These are phyloP conservation scores for Didymella pinodella DNA, from an alignment of 2,329 filamentous ascomycete genomes.

Conservation along the genomic window DNA sequence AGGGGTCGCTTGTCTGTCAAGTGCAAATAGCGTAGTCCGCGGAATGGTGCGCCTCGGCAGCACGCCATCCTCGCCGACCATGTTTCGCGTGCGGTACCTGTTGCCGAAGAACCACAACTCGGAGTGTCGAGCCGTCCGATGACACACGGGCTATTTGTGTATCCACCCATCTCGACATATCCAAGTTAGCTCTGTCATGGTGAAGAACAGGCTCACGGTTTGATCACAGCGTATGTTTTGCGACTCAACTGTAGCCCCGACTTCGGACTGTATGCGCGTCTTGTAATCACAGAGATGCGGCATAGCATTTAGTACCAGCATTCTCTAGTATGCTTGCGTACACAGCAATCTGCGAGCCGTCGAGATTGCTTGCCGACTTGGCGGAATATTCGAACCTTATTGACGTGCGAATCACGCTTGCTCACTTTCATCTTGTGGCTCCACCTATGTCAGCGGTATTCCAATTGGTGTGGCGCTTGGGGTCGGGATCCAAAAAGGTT, in stretches of 20 bases:
- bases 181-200: background rate
- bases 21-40: background rate
- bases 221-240: background rate
- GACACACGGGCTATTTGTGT: constrained; percentile 2
- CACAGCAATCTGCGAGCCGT: constrained; percentile 3
- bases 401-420: constrained; percentile 11
- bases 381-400: constrained; percentile 15
- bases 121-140: constrained; percentile 9
- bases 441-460: constrained; percentile 14
- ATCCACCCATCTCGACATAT: constrained; percentile 1
- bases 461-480: constrained; percentile 17
- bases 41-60: constrained; percentile 6
- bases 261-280: background rate
- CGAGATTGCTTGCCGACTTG: background rate
- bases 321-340: background rate
- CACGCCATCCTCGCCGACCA: constrained; percentile 14
- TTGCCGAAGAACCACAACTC: constrained; percentile 14
- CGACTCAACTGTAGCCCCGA: background rate
- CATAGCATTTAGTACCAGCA: background rate
- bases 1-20: background rate
- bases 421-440: background rate
- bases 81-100: constrained; percentile 3
- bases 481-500: constrained; percentile 7
- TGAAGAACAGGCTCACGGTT: background rate
- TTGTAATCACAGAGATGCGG: background rate